Base-by-base conservation (phyloP, 768 basidiomycete species). In the Boletus speciosus region DNA sequence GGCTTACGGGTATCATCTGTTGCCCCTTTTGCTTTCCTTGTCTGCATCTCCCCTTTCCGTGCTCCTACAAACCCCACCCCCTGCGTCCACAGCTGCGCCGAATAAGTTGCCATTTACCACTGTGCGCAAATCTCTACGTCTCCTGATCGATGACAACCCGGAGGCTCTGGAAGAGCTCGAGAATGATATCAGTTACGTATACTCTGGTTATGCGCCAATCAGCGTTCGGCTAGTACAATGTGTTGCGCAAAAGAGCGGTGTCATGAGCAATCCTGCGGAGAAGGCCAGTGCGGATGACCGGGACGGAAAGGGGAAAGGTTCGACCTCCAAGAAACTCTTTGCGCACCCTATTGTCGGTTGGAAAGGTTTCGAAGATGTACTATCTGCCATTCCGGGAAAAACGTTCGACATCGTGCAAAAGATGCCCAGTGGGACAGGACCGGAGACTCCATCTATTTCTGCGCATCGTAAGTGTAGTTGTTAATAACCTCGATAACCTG, bases 201-300 rank as follows among this genome's bases (percentile, higher is more conserved):
- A 97, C 73, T 97, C 94, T 1, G 97, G 96, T 19, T 98, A 93
- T 69, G 96, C 97, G 1, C 97, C 97, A 14, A 83, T 98, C 60
- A 91, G 88, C 67, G 72, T 98, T 25, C 83, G 97, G 34, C 80
- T 98, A 8, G 87, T 98, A 3, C 97, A 98, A 73, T 94, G 94
- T 67, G 77, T 92, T 42, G 90, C 90, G 14, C 93, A 95, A 73
- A 97, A 93, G 72, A 89, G 88, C 35, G 88, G 88, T 5, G 88
- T 98, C 43, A 74, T 96, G 38, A 90, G 87, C 66, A 90, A 90
- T 62, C 87, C 89, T 47, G 81, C 79, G 23, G 67, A 82, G 63
- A 85, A 78, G 67, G 82, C 57, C 45, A 71, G 68, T 49, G 65
- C 62, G 40, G 76, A 74, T 38, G 74, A 71, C 50, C 65, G 66